phyloP scores from a whole-genome alignment of 352 stramenopile genomes.

The Pythium rishiriense region DNA sequence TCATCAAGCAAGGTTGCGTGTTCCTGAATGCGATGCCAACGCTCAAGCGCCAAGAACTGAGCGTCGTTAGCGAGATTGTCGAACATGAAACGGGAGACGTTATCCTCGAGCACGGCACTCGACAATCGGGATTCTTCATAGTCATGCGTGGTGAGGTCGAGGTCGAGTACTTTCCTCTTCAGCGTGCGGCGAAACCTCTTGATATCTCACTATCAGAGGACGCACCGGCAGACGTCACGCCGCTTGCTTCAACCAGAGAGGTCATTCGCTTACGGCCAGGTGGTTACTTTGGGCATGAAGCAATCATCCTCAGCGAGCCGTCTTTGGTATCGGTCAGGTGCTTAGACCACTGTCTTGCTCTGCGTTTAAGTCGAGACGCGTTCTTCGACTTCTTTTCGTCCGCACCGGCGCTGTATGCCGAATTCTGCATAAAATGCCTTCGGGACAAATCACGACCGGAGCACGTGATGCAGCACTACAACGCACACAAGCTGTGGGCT shows the following conservation, averaged over 20 bases:
- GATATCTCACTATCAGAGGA: neutral
- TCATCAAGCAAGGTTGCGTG: constrained; percentile 57
- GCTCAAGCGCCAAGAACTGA: constrained; percentile 60
- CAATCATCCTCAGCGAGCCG: constrained; percentile 47
- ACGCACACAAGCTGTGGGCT: constrained; percentile 55
- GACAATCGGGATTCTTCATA: constrained; percentile 44
- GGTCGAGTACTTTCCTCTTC: constrained; percentile 26
- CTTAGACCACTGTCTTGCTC: constrained; percentile 46
- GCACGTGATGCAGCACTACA: constrained; percentile 74
- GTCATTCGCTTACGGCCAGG: constrained; percentile 44
- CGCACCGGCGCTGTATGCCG: constrained; percentile 54
- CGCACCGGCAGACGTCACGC: neutral
- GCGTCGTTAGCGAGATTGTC: constrained; percentile 48
- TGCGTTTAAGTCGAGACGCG: constrained; percentile 38
- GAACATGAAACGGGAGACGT: constrained; percentile 33
- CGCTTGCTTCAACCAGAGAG: constrained; percentile 16
- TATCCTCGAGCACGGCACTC: constrained; percentile 36
- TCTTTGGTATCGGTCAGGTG: constrained; percentile 40
- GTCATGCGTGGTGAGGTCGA: constrained; percentile 43
- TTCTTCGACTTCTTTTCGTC: constrained; percentile 62
- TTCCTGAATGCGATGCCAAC: constrained; percentile 58
- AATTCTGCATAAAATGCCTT: constrained; percentile 73
- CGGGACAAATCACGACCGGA: constrained; percentile 44
- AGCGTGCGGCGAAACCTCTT: neutral
- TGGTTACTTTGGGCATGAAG: constrained; percentile 69